Evolutionary conservation across 108 stramenopile genomes (phyloP), one percentile per base, ranked within the genome.

Genomic region (Schizochytrium sp.): DNA sequence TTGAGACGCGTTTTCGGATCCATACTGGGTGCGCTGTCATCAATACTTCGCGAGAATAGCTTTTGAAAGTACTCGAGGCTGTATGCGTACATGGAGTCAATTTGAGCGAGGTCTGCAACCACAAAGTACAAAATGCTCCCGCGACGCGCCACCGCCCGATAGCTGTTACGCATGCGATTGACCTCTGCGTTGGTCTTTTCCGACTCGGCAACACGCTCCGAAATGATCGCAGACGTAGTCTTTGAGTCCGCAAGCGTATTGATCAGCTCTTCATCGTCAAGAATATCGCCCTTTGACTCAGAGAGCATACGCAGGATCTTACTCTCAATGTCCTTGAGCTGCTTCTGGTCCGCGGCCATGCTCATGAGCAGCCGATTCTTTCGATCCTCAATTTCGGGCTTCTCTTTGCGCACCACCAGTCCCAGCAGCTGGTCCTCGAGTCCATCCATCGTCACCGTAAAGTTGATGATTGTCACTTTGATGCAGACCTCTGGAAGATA

Each of bases 1-100:
- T 47, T 51, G 34, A 92, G 72, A 34, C 92, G 88, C 29, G 14
- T 45, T 23, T 34, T 76, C 60, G 19, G 69, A 18, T 89, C 88
- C 23, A 87, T 55, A 16, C 88, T 90, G 21, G 69, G 76, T 58
- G 91, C 92, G 57, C 90, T 29, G 57, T 91, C 90, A n/a, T 44
- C 41, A 41, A 72, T 29, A 10, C 69, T 25, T 25, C 25, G 5
- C 41, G 4, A 14, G 45, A 87, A 87, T 19, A 60, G 87, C 23
- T 89, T 88, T 59, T 83, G 57, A 43, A 92, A 92, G 89, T 91
- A 92, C 16, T 87, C 83, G 29, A 92, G 90, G 57, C 88, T 89
- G 87, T 92, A 92, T 55, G 88, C 88, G 53, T 92, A 92, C 92
- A 92, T 92, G 53, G 72, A 47, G 57, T 92, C 90, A 6, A 91